Conservation (phyloP, 176 grass and related monocot genomes). For the Cenchrus purpureus region DNA sequence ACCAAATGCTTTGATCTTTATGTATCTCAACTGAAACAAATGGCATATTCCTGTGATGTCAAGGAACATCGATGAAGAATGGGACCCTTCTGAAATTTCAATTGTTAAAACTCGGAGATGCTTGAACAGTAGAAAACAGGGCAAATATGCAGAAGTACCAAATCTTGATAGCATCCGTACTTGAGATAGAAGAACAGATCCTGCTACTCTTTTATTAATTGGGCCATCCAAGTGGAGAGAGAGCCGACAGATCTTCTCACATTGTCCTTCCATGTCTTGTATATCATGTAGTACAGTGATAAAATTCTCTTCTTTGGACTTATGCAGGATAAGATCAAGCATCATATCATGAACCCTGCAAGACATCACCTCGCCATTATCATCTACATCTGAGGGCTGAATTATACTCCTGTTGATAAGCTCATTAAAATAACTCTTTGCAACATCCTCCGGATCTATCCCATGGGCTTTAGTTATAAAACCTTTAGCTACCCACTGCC, state of each 20-base stretch:
- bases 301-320: constrained; percentile 44
- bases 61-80: no score
- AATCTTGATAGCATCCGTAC: neutral
- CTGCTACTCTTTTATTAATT: no score
- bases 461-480: constrained; percentile 14
- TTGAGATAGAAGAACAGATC: neutral
- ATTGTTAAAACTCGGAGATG: neutral
- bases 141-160: neutral
- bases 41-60: no score
- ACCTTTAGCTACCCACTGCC: constrained; percentile 49
- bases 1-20: no score
- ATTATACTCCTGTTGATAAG: constrained; percentile 43
- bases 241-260: neutral
- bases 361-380: neutral
- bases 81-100: neutral
- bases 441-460: constrained; percentile 24
- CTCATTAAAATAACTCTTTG: constrained; percentile 23
- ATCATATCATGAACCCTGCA: constrained; percentile 31
- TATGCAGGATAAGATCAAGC: constrained; percentile 38
- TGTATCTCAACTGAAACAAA: no score
- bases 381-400: neutral
- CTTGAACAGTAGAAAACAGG: neutral
- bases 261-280: neutral
- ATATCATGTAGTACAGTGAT: neutral
- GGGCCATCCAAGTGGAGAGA: neutral